A percentile compares a stretch with the other conserved stretches of the same genome.
phyloP scores from a whole-genome alignment of 768 basidiomycete genomes.

The Pulveroboletus sp. region DNA sequence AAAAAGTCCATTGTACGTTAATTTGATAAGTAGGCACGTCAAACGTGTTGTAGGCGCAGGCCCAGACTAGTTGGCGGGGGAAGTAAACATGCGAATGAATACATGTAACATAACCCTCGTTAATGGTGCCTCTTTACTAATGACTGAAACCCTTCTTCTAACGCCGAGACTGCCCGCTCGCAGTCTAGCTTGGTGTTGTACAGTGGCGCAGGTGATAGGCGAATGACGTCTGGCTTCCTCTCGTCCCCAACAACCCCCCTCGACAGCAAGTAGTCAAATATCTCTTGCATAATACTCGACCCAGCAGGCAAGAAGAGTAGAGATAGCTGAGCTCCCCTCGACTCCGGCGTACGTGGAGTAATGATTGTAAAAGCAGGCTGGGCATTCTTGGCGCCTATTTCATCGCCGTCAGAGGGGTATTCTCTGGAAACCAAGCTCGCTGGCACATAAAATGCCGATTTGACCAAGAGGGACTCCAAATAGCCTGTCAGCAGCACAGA shows the following conservation, averaged over 20 bases:
- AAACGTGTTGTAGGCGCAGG: slow-evolving; percentile 3
- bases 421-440: slow-evolving; percentile 31
- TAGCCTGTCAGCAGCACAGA: slow-evolving; percentile 67
- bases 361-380: slow-evolving; percentile 84
- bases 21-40: slow-evolving; percentile 45
- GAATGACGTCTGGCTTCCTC: slow-evolving; percentile 87
- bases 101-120: neutral
- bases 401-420: slow-evolving; percentile 24
- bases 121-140: slow-evolving; percentile 15
- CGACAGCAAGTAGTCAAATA: slow-evolving; percentile 58
- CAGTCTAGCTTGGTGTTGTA: slow-evolving; percentile 86
- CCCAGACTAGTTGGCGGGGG: slow-evolving; percentile 3
- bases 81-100: neutral
- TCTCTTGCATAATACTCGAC: slow-evolving; percentile 64
- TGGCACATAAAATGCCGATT: slow-evolving; percentile 64
- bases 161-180: slow-evolving; percentile 57
- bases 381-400: slow-evolving; percentile 7
- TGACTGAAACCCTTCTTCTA: slow-evolving; percentile 59
- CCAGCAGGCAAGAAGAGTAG: slow-evolving; percentile 67
- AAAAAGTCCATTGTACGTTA: slow-evolving; percentile 38
- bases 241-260: slow-evolving; percentile 91
- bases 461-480: slow-evolving; percentile 61
- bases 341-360: slow-evolving; percentile 66
- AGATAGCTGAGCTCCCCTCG: slow-evolving; percentile 86
- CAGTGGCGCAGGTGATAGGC: slow-evolving; percentile 81